Evolutionary conservation across 805 yeast genomes (phyloP), one percentile per base, ranked within the genome.

Genomic region (Pichia membranifaciens): DNA sequence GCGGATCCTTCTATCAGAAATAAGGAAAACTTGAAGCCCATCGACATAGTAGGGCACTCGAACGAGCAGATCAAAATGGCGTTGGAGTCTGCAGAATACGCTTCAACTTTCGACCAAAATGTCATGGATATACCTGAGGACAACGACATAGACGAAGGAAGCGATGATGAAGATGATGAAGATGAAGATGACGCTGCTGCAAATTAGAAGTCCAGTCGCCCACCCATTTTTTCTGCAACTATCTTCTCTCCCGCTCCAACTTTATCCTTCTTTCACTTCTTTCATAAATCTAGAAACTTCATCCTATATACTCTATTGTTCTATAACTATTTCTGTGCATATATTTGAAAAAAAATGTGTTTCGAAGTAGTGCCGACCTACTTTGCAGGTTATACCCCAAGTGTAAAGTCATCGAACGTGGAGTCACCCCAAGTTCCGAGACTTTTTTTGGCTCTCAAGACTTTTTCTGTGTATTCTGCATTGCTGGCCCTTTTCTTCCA

Each of bases 51-150:
- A 16, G 74, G 76, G 8, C 71, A 72, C 20, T 78, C 81, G 15
- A 69, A 80, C 49, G 76, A 72, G 2, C 74, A 77, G 47, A 71
- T 91, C 51, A 70, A 71, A 37, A 80, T 81, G 56, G 67, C 80
- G 29, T 73, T 91, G 53, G 85, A 88, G 58, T 79, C 87, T 48
- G 96, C 97, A 0, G 96, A 88, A 66, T 81, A 80, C 57, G 95
- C 95, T 1, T 69, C 73, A 42, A 62, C 59, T 54, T 65, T 62
- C 25, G 72, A 61, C 13, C 72, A 62, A 17, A 65, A 61, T 35
- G 69, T 60, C 40, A 6, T 17, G 9, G 73, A 60, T 4, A 68
- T 59, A 5, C 65, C 63, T 8, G 72, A 57, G n/a, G 69, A 60
- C 6, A 74, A 59, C 12, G 71, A 63, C 15, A 73, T 63, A 20